Evolutionary conservation across 768 basidiomycete genomes (phyloP), one percentile per base, ranked within the genome.

Genomic region (Lactarius pseudohatsudake): DNA sequence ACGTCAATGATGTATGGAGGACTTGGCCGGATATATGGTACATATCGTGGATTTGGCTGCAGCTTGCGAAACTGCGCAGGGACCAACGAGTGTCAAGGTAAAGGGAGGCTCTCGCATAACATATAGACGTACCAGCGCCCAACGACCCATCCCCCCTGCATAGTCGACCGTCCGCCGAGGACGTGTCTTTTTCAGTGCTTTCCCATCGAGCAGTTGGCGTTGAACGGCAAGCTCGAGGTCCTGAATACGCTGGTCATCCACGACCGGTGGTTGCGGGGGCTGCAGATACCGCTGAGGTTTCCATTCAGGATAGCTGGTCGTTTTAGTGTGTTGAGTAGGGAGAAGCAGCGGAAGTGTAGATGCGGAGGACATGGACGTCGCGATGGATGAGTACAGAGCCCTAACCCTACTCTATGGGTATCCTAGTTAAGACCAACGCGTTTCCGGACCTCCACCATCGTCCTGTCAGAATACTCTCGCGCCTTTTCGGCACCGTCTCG

Each of bases 111-210:
- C 22, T 45, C 8, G 36, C 15, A 38, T 38, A 38, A 11, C 36
- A 15, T 5, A 41, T 3, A 47, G 34, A 50, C 66, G 16, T 74
- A 97, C 95, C 79, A 94, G 75, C 62, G 82, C 77, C 94, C 92
- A 97, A 69, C 94, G 83, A 18, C 90, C 91, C 77, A 96, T 82
- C 2, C 88, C 88, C 34, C 94, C 95, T 71, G 90, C 90, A 72
- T 95, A 98, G 77, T 98, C 97, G 15, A 98, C 96, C 22, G 97
- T 98, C 78, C 94, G 80, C 62, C 96, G 80, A 26, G 97, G 95
- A 67, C 94, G 85, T 57, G 92, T 95, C 81, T 94, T 96, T 83
- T 94, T 96, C 69, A 90, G 83, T 20, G 86, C 79, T 75, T 91
- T 92, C 3, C 92, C 92, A 72, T 94, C 93, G 68, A 91, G 79